A percentile compares a stretch with the other conserved stretches of the same genome.
These are phyloP conservation scores for Gossypium sturtianum DNA, from an alignment of 345 rosid species.

Conservation along the genomic window DNA sequence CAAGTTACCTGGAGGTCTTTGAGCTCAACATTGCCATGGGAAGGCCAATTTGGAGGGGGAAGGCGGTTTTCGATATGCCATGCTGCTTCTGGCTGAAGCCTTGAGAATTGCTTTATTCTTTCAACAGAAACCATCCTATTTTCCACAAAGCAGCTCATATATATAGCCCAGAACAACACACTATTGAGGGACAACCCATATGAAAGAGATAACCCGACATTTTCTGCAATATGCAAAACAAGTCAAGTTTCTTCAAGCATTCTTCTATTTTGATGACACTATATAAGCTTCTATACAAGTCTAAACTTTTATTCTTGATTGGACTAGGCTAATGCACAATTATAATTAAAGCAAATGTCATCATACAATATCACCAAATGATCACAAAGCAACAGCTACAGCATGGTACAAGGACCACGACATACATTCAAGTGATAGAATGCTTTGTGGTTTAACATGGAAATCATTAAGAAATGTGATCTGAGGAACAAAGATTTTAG, in stretches of 20 bases:
- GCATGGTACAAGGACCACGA: not conserved
- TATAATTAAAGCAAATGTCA: not conserved
- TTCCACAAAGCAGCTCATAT: conserved; percentile 84
- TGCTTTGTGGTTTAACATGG: not conserved
- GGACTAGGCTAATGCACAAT: not conserved
- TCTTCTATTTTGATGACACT: not conserved
- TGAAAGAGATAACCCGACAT: conserved; percentile 86
- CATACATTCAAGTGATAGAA: not conserved
- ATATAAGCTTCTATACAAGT: no score
- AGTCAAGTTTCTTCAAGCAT: not conserved
- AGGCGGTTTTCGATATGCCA: conserved; percentile 59
- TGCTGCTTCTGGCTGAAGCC: conserved; percentile 64
- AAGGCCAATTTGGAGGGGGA: conserved; percentile 79
- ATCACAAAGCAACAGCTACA: not conserved
- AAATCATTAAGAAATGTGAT: not conserved
- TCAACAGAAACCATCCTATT: conserved; percentile 92
- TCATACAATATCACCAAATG: not conserved
- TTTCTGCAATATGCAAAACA: conserved; percentile 40
- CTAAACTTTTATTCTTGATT: not conserved
- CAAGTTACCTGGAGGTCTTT: conserved; percentile 66
- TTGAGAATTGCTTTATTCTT: conserved; percentile 84
- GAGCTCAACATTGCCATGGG: conserved; percentile 61
- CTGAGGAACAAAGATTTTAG: not conserved
- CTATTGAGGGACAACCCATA: conserved; percentile 85
- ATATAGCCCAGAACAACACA: conserved; percentile 75